Conservation (phyloP, 148 eudicot genomes). For the Rhododendron simsii region DNA sequence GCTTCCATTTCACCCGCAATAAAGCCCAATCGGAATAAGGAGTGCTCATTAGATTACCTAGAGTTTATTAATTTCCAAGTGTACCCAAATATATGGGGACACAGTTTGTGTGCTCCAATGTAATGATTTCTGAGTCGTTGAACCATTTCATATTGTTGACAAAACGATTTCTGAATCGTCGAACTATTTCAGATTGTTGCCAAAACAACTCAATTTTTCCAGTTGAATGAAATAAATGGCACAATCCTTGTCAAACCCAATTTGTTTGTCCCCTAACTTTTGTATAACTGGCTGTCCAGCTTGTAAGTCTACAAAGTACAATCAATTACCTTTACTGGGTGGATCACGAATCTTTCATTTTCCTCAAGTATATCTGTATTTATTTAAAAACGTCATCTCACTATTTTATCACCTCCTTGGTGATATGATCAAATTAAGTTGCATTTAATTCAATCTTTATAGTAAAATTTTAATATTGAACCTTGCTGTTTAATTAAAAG, state of each 20-base stretch:
- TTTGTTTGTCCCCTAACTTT: background rate
- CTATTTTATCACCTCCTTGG: background rate
- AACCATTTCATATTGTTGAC: background rate
- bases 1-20: background rate
- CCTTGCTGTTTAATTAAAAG: background rate
- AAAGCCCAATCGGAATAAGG: background rate
- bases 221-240: background rate
- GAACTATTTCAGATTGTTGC: background rate
- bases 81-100: background rate
- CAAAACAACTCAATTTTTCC: background rate
- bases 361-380: background rate
- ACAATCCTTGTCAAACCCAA: background rate
- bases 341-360: background rate
- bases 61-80: background rate
- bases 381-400: background rate
- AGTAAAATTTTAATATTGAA: background rate
- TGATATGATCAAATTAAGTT: background rate
- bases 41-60: background rate
- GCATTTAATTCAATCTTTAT: too few relatives aligned
- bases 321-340: background rate
- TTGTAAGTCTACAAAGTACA: background rate
- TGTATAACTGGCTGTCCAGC: background rate
- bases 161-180: background rate
- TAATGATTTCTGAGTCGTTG: background rate
- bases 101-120: background rate